Percentiles rank a stretch among this genome's conserved stretches.
Evolutionary conservation across 345 rosid genomes (phyloP).

Genomic region (Aquilaria sinensis): DNA sequence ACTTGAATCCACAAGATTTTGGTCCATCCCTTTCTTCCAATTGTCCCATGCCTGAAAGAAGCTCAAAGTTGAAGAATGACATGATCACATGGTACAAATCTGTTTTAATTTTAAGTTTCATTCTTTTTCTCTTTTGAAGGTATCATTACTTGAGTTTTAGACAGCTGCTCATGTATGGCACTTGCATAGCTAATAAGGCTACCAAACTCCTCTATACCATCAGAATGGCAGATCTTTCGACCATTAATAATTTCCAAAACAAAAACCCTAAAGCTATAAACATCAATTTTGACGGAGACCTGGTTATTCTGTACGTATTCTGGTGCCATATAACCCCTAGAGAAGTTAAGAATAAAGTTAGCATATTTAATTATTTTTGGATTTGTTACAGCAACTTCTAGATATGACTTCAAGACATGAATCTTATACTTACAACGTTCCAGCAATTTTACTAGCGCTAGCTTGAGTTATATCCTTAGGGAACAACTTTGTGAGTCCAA

Average conservation of each 20-base stretch:
- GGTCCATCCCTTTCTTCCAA: slow-evolving; percentile 3
- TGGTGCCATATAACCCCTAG: slow-evolving; percentile 50
- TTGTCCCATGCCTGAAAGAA: slow-evolving; percentile 25
- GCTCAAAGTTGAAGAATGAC: not conserved
- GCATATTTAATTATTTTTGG: not conserved
- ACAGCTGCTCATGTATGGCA: slow-evolving; percentile 39
- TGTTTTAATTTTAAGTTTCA: too few species aligned
- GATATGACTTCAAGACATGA: too few species aligned
- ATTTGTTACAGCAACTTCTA: not conserved
- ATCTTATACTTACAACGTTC: slow-evolving; percentile 14
- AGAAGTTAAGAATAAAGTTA: not conserved
- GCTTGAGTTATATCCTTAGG: slow-evolving; percentile 15
- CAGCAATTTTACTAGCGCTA: slow-evolving; percentile 21
- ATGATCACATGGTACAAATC: not conserved
- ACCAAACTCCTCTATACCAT: slow-evolving; percentile 3
- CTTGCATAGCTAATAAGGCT: slow-evolving; percentile 34
- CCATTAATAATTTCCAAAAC: slow-evolving; percentile 47
- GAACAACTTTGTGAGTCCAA: slow-evolving; percentile 37
- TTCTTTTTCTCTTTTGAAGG: not conserved
- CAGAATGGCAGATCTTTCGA: slow-evolving; percentile 15
- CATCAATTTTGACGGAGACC: slow-evolving; percentile 48
- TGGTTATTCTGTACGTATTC: slow-evolving; percentile 46
- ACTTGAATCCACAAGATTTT: slow-evolving; percentile 26
- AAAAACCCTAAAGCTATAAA: slow-evolving; percentile 48
- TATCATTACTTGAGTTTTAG: slow-evolving; percentile 36